Evolutionary conservation across 768 basidiomycete species (phyloP).

Genomic region (Lentinula aciculospora): DNA sequence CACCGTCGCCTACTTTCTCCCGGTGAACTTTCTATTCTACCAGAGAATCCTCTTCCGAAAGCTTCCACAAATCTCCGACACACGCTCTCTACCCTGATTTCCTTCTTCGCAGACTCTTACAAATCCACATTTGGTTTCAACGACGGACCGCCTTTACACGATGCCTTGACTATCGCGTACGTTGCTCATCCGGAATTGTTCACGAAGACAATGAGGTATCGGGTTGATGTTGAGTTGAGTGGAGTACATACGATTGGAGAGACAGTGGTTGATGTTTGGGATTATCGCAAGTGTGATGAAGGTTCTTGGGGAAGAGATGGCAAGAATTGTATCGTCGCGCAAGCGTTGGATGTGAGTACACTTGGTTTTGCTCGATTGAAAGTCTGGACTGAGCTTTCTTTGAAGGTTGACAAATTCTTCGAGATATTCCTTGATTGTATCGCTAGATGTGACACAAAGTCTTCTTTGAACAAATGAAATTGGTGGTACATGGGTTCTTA

Average conservation of each 20-base stretch:
- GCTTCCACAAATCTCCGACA: slow-evolving; percentile 50
- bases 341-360: slow-evolving; percentile 57
- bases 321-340: slow-evolving; percentile 72
- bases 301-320: slow-evolving; percentile 67
- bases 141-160: slow-evolving; percentile 86
- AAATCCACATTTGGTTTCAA: slow-evolving; percentile 72
- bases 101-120: slow-evolving; percentile 70
- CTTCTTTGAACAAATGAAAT: slow-evolving; percentile 46
- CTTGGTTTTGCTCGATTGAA: background rate
- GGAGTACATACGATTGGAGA: slow-evolving; percentile 67
- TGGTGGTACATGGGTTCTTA: no score
- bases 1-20: slow-evolving; percentile 49
- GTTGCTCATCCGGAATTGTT: slow-evolving; percentile 68
- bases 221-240: slow-evolving; percentile 78
- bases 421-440: slow-evolving; percentile 58
- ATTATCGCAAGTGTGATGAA: slow-evolving; percentile 45
- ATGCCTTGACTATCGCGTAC: slow-evolving; percentile 78
- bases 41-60: slow-evolving; percentile 23
- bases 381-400: background rate
- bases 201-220: slow-evolving; percentile 43
- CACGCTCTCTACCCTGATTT: slow-evolving; percentile 69
- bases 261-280: slow-evolving; percentile 77
- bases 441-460: slow-evolving; percentile 48
- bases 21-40: background rate
- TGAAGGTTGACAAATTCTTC: slow-evolving; percentile 62